phyloP scores from a whole-genome alignment of 768 basidiomycete species.

The Antrodiella citrinella region DNA sequence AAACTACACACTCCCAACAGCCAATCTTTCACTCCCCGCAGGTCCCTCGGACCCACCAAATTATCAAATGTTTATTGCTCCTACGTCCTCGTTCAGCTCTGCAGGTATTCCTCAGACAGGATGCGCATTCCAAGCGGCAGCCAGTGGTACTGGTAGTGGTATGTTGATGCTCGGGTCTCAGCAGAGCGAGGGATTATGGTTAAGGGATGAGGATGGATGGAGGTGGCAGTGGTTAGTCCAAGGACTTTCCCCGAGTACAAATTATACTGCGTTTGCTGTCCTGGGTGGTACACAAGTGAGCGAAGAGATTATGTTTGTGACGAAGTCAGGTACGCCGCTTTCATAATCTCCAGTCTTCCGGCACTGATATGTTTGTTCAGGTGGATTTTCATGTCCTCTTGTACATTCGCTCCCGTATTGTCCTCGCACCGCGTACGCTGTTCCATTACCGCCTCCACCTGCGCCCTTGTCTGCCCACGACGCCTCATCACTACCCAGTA shows the following conservation, averaged over 20 bases:
- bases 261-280: constrained; percentile 71
- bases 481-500: constrained; percentile 39
- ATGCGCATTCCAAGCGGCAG: constrained; percentile 43
- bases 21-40: constrained; percentile 38
- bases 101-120: constrained; percentile 43
- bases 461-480: constrained; percentile 36
- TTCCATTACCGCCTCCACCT: constrained; percentile 53
- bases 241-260: constrained; percentile 53
- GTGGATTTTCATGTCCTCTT: constrained; percentile 60
- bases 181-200: constrained; percentile 44
- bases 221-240: constrained; percentile 60
- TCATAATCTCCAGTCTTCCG: neutral
- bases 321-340: constrained; percentile 56
- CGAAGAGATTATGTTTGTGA: constrained; percentile 63
- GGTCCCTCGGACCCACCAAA: constrained; percentile 28
- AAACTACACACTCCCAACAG: constrained; percentile 65
- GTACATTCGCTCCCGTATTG: constrained; percentile 70
- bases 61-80: constrained; percentile 47
- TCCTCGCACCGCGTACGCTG: constrained; percentile 58
- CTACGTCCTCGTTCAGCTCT: constrained; percentile 34
- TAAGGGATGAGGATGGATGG: constrained; percentile 52
- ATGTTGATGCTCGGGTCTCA: constrained; percentile 27
- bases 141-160: constrained; percentile 10
- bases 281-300: constrained; percentile 48
- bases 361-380: constrained; percentile 24